Conservation (phyloP, 345 rosid species). For the Rhodomyrtus tomentosa region DNA sequence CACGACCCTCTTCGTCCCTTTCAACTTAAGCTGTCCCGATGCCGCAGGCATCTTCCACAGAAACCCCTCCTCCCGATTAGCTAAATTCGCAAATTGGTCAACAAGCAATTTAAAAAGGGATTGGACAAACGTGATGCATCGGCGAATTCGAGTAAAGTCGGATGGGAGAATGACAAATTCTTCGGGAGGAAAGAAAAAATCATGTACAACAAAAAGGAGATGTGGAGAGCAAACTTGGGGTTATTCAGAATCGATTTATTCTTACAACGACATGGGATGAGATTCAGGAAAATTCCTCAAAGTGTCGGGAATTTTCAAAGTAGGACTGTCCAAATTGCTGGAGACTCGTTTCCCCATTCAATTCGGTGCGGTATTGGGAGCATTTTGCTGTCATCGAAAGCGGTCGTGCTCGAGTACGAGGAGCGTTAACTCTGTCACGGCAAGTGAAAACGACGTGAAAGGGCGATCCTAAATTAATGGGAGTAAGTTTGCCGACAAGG, state of each 20-base stretch:
- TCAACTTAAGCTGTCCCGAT: neutral
- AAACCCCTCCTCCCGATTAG: neutral
- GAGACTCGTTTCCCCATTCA: neutral
- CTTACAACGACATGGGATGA: neutral
- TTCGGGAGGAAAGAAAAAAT: neutral
- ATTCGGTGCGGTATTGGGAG: neutral
- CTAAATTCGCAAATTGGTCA: neutral
- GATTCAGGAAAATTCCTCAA: neutral
- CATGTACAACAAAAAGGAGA: neutral
- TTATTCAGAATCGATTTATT: neutral
- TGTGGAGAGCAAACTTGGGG: neutral
- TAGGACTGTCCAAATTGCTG: neutral
- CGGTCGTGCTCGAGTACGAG: neutral
- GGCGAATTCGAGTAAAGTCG: neutral
- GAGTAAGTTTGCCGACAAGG: neutral
- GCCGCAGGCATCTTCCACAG: neutral
- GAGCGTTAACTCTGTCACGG: neutral
- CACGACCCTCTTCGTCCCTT: neutral
- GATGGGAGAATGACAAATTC: neutral
- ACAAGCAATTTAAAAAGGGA: neutral
- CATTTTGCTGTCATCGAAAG: neutral
- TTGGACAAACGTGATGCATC: neutral
- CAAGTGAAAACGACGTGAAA: neutral
- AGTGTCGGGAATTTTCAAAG: neutral
- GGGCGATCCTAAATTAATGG: neutral